phyloP scores from a whole-genome alignment of 495 filamentous ascomycete genomes.

The Trichoderma reesei region DNA sequence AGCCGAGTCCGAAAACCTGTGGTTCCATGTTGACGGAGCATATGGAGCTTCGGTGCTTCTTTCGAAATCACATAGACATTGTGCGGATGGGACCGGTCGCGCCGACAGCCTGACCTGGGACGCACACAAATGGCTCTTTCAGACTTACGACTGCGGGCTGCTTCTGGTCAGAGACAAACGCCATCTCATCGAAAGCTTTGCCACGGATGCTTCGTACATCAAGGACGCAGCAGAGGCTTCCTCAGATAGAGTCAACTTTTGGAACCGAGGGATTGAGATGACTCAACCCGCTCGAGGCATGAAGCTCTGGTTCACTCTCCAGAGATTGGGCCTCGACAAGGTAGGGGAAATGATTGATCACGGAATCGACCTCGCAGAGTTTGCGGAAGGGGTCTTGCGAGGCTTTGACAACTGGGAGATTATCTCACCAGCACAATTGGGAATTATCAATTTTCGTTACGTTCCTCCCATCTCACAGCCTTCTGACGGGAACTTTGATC shows the following conservation, averaged over 20 bases:
- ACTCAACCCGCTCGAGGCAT: slow-evolving; percentile 19
- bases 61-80: slow-evolving; percentile 10
- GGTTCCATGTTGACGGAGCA: slow-evolving; percentile 15
- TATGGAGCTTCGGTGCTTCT: slow-evolving; percentile 23
- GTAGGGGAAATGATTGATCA: slow-evolving; percentile 19
- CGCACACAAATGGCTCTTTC: slow-evolving; percentile 28
- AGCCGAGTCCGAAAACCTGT: not conserved
- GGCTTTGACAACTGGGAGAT: slow-evolving; percentile 14
- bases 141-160: slow-evolving; percentile 20
- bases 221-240: slow-evolving; percentile 11
- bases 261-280: slow-evolving; percentile 20
- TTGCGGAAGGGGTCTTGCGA: slow-evolving; percentile 12
- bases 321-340: slow-evolving; percentile 17
- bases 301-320: slow-evolving; percentile 22
- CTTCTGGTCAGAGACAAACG: slow-evolving; percentile 14
- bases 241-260: slow-evolving; percentile 16
- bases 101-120: slow-evolving; percentile 26
- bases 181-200: slow-evolving; percentile 13
- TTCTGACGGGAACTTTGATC: not conserved
- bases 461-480: slow-evolving; percentile 11
- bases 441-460: slow-evolving; percentile 17
- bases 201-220: slow-evolving; percentile 15
- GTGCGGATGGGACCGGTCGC: slow-evolving; percentile 12
- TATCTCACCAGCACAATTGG: slow-evolving; percentile 10
- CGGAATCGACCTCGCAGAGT: slow-evolving; percentile 15